Percentiles rank a stretch among this genome's conserved stretches.
Conservation (phyloP, 2,329 filamentous ascomycete genomes). For the Colletotrichum chrysophilum region DNA sequence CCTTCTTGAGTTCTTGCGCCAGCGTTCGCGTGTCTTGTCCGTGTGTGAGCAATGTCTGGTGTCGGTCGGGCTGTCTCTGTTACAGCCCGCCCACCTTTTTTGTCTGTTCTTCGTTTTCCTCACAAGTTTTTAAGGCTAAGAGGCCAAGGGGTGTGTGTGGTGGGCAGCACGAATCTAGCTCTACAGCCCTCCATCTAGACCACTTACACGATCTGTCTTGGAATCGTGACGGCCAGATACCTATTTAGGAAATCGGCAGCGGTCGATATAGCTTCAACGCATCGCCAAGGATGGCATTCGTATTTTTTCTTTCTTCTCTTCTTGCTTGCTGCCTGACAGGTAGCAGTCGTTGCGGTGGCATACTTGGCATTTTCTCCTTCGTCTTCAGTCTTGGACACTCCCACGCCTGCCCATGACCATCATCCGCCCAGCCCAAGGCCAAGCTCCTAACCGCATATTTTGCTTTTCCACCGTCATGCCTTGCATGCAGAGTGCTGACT, state of each 20-base stretch:
- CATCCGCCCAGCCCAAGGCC: not conserved
- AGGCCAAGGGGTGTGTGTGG: not conserved
- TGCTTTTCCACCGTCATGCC: not conserved
- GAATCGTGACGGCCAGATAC: not conserved
- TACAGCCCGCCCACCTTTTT: not conserved
- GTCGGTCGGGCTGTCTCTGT: not conserved
- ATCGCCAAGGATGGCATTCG: not conserved
- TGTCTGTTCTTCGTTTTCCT: not conserved
- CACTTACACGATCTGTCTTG: not conserved
- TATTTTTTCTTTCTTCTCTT: not conserved
- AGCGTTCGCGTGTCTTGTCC: not conserved
- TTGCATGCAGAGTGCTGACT: constrained; percentile 2
- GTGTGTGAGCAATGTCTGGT: not conserved
- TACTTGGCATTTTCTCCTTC: not conserved
- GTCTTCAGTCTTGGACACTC: not conserved
- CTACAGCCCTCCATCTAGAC: not conserved
- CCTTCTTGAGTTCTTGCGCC: not conserved
- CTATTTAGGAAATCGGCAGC: not conserved
- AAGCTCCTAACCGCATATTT: not conserved
- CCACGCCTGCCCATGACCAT: not conserved
- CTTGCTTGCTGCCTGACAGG: not conserved
- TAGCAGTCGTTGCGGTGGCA: not conserved
- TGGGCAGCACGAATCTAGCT: not conserved
- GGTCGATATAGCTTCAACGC: not conserved
- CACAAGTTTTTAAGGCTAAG: not conserved